A percentile compares a stretch with the other conserved stretches of the same genome.
phyloP scores from a whole-genome alignment of 192 early-diverging fungal genomes.

The Coemansia sp. region DNA sequence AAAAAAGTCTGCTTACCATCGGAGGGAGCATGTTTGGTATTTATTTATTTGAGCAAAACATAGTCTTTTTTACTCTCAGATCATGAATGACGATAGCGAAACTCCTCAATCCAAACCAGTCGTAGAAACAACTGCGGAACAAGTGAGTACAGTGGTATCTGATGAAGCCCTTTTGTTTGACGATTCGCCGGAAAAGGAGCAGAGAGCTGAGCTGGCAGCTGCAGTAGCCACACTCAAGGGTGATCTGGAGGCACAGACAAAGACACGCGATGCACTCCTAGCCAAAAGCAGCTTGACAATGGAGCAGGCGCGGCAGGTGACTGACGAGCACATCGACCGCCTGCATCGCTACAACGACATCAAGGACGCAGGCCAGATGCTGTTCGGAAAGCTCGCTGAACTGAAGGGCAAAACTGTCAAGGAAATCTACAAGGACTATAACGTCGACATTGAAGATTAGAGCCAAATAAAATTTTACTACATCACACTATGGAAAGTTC shows the following conservation, averaged over 20 bases:
- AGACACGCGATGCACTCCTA: constrained; percentile 19
- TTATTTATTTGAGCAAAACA: neutral
- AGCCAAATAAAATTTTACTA: neutral
- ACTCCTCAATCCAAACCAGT: neutral
- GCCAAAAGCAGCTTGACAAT: constrained; percentile 16
- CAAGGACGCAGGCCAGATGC: constrained; percentile 46
- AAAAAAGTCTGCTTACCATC: too few species aligned
- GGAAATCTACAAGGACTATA: constrained; percentile 39
- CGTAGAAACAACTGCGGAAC: neutral
- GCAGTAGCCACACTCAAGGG: constrained; percentile 14
- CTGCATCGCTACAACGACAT: constrained; percentile 54
- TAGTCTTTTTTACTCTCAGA: neutral
- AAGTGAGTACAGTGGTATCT: too few species aligned
- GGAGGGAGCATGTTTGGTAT: neutral
- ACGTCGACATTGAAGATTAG: constrained; percentile 26
- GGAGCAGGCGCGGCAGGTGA: constrained; percentile 30
- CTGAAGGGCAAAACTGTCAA: constrained; percentile 50
- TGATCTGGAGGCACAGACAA: constrained; percentile 22
- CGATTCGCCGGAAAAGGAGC: constrained; percentile 17
- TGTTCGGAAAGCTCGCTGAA: constrained; percentile 54
- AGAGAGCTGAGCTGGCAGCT: constrained; percentile 25
- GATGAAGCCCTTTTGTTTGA: neutral
- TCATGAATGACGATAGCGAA: neutral
- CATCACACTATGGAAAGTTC: neutral
- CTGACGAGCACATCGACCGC: constrained; percentile 40